Conservation (phyloP, 2,329 filamentous ascomycete genomes). For the Dissoconium aciculare region DNA sequence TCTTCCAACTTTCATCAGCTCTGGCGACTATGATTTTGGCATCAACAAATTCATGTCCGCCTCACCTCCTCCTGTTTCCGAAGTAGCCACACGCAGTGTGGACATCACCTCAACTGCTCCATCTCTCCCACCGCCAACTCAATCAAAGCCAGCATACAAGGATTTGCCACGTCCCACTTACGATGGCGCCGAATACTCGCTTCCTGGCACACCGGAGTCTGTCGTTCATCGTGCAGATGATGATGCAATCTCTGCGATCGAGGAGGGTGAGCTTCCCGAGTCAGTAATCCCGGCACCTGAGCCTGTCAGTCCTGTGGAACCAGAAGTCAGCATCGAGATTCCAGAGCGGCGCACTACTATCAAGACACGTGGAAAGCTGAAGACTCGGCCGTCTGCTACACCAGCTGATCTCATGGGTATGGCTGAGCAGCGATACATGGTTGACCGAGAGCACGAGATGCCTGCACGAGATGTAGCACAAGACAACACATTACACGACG, state of each 20-base stretch:
- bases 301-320: slow-evolving; percentile 6
- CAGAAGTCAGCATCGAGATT: slow-evolving; percentile 30
- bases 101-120: slow-evolving; percentile 13
- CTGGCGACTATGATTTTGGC: slow-evolving; percentile 39
- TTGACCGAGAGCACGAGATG: slow-evolving; percentile 50
- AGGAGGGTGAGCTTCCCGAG: slow-evolving; percentile 10
- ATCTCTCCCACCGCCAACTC: slow-evolving; percentile 12
- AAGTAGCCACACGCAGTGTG: slow-evolving; percentile 11
- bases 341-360: slow-evolving; percentile 78
- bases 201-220: slow-evolving; percentile 62
- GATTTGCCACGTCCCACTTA: slow-evolving; percentile 13
- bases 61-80: slow-evolving; percentile 25
- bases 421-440: slow-evolving; percentile 71
- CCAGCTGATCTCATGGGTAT: slow-evolving; percentile 72
- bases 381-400: slow-evolving; percentile 76
- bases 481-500: slow-evolving; percentile 15
- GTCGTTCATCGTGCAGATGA: slow-evolving; percentile 64
- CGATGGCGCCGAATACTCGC: slow-evolving; percentile 15
- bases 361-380: slow-evolving; percentile 70
- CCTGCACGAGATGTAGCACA: slow-evolving; percentile 20
- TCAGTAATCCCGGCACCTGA: slow-evolving; percentile 1
- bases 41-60: slow-evolving; percentile 40
- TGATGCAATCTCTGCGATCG: slow-evolving; percentile 11
- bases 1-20: slow-evolving; percentile 26
- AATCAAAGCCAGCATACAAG: slow-evolving; percentile 11